Percentiles rank a stretch among this genome's conserved stretches.
phyloP scores from a whole-genome alignment of 1,139 yeast genomes.

The Zhuliangozyma parablackwelliae region DNA sequence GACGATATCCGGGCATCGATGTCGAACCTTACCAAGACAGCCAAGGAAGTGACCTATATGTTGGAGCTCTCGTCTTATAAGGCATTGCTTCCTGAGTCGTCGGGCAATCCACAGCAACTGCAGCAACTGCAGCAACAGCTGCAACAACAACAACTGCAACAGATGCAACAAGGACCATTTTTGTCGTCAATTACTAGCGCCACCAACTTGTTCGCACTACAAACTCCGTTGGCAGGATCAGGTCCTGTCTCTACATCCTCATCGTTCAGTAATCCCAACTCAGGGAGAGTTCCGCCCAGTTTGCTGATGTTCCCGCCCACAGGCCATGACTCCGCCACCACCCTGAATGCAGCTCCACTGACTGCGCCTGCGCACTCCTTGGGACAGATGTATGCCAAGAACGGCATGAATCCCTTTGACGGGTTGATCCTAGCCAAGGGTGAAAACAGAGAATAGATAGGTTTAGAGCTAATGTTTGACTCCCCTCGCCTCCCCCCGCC shows the following conservation, averaged over 20 bases:
- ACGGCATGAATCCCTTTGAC: slow-evolving; percentile 41
- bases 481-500: no score
- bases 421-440: slow-evolving; percentile 31
- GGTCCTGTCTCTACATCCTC: background rate
- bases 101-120: slow-evolving; percentile 1
- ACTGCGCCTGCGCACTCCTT: slow-evolving; percentile 35
- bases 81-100: slow-evolving; percentile 25
- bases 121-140: no score
- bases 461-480: no score
- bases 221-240: slow-evolving; percentile 1
- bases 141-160: slow-evolving; percentile 2
- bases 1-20: slow-evolving; percentile 78
- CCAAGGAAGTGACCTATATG: slow-evolving; percentile 84
- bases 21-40: slow-evolving; percentile 77
- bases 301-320: background rate
- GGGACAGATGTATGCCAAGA: slow-evolving; percentile 32
- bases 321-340: slow-evolving; percentile 14
- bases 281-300: slow-evolving; percentile 1
- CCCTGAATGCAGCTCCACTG: slow-evolving; percentile 20
- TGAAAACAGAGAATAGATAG: slow-evolving; percentile 2
- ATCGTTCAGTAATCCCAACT: no score
- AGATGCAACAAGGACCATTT: background rate
- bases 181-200: slow-evolving; percentile 7
- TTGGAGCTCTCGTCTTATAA: slow-evolving; percentile 54
- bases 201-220: slow-evolving; percentile 33